Base-by-base conservation (phyloP, 1,139 yeast species). In the Magnusiomyces paraingens region DNA sequence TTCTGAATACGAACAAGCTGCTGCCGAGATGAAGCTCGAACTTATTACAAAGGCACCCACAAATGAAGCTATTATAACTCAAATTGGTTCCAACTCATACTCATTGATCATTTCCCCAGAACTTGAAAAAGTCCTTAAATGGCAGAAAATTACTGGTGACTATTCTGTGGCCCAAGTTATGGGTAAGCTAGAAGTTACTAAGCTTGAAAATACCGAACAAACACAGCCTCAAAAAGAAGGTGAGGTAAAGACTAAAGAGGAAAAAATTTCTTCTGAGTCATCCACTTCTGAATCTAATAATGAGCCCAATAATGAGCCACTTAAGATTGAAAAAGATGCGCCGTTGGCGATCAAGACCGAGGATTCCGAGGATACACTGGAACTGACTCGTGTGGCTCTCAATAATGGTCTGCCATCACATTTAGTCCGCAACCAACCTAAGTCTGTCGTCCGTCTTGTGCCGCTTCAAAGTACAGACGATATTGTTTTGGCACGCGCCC, bases 101-200 rank as follows among this genome's bases (percentile, higher is more conserved):
- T 48, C 50, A 36, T 79, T 91, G 38, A 75, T 83, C 53, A 72
- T 93, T 46, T 91, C 89, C 58, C 86, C 85, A 20, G 76, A 76
- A 11, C 71, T 93, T 48, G 80, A 82, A n/a, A 73, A 75, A 26
- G 70, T 75, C 22, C 73, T 93, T 56, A 78, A 79, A 56, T 93
- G 99, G 99, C 96, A 91, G 66, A 79, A 79, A 58, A 83, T 86
- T 56, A 83, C 87, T 46, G 91, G 89, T 43, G 88, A 88, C 43
- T 87, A 84, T 65, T 77, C 86, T 18, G 84, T 93, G 41, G 93
- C 97, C 0, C 94, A 88, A 62, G 84, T 91, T 3, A 74, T 78
- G 47, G 98, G 98, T 45, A 82, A 81, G 58, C 72, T 87, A 39
- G 52, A 45, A 26, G 48, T 45, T 2, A 2, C 35, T 21, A 45